phyloP scores from a whole-genome alignment of 2,329 filamentous ascomycete genomes.

The Pseudogymnoascus verrucosus region DNA sequence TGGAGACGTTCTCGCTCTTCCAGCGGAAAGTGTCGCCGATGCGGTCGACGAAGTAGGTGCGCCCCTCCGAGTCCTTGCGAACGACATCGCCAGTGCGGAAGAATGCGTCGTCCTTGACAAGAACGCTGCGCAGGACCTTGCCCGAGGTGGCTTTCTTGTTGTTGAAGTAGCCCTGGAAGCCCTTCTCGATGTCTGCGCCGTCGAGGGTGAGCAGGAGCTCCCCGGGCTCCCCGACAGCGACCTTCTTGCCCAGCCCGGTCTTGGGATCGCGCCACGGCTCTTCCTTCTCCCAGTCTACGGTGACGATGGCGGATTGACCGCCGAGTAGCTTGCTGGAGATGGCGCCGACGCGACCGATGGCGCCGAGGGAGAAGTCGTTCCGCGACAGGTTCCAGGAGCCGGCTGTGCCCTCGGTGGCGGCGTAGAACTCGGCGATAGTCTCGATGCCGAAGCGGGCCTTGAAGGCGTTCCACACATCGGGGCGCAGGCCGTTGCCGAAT shows the following conservation, averaged over 20 bases:
- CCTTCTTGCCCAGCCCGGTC: constrained; percentile 59
- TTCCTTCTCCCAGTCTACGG: constrained; percentile 65
- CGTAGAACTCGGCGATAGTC: constrained; percentile 73
- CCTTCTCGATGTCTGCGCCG: constrained; percentile 49
- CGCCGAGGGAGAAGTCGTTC: constrained; percentile 67
- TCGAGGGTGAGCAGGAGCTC: constrained; percentile 71
- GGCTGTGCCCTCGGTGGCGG: constrained; percentile 63
- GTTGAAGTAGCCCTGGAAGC: constrained; percentile 77
- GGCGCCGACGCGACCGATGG: constrained; percentile 65
- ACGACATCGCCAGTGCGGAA: constrained; percentile 81
- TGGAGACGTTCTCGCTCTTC: constrained; percentile 80
- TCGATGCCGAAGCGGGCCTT: constrained; percentile 72
- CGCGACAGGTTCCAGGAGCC: constrained; percentile 65
- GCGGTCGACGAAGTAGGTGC: constrained; percentile 72
- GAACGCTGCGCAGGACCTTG: constrained; percentile 68
- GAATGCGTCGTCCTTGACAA: constrained; percentile 69
- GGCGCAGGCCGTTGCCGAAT: constrained; percentile 77
- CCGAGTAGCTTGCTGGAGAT: constrained; percentile 50
- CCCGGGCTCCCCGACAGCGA: constrained; percentile 55
- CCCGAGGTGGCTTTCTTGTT: constrained; percentile 61
- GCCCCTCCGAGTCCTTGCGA: constrained; percentile 60
- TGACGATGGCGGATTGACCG: constrained; percentile 48
- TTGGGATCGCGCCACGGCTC: constrained; percentile 56
- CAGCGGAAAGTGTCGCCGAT: constrained; percentile 72
- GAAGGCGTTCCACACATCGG: constrained; percentile 79